phyloP scores from a whole-genome alignment of 1,284 basidiomycete genomes.

The Ceratobasidium sp. region DNA sequence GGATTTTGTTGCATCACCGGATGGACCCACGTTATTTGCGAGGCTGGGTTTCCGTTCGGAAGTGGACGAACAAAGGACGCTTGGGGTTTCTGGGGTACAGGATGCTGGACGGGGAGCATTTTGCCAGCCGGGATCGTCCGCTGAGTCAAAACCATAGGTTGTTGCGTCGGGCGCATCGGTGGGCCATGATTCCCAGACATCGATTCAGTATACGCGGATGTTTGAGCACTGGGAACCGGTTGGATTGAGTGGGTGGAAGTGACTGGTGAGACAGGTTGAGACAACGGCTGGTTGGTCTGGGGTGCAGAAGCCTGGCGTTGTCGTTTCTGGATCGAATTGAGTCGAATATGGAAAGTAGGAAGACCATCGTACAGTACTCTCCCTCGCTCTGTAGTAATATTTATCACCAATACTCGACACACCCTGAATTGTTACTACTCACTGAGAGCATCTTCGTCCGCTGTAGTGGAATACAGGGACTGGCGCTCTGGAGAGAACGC shows the following conservation, averaged over 20 bases:
- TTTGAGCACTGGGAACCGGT: background rate
- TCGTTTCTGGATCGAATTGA: constrained; percentile 1
- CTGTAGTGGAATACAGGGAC: background rate
- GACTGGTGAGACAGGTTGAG: constrained; percentile 20
- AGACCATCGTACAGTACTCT: constrained; percentile 27
- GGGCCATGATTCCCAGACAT: background rate
- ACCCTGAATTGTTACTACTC: background rate
- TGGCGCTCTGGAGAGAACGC: constrained; percentile 32
- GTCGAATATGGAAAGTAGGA: constrained; percentile 12
- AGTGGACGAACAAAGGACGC: background rate
- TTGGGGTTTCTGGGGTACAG: constrained; percentile 10
- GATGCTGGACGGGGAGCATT: constrained; percentile 1
- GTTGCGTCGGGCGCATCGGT: background rate
- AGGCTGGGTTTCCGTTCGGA: background rate
- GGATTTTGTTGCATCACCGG: constrained; percentile 4
- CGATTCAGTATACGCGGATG: background rate
- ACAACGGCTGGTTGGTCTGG: background rate
- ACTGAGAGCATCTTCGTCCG: constrained; percentile 23
- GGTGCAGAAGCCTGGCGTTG: constrained; percentile 8
- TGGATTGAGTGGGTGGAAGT: constrained; percentile 4
- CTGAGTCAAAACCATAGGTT: background rate
- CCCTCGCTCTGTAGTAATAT: constrained; percentile 6
- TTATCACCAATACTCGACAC: background rate
- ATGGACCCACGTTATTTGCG: background rate
- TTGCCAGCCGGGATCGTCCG: background rate